Base-by-base conservation (phyloP, 2,329 filamentous ascomycete genomes). In the Passalora sequoiae region DNA sequence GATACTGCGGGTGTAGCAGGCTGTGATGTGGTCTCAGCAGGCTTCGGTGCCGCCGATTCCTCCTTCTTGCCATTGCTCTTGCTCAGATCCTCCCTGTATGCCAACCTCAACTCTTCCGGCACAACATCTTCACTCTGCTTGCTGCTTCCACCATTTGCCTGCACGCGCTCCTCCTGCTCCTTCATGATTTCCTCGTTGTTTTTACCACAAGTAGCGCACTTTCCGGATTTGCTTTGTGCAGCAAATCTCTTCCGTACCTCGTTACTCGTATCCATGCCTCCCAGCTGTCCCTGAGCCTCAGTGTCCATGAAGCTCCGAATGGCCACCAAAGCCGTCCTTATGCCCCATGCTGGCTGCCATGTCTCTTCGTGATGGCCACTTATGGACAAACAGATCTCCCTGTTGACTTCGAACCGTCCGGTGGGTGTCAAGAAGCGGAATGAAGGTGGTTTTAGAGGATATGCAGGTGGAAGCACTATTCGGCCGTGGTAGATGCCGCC, bases 311-410 rank as follows among this genome's bases (percentile, higher is more conserved):
- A 96, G 56, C 80, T 84, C 42, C 92, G 72, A 37, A 97, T 79
- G 4, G 80, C 81, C 4, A 80, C 73, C 44, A 98, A 70, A 12
- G 92, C 91, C 3, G 92, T 97, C 47, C 92, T 77, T 7, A 98
- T 84, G 0, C 92, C 92, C 92, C 92, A 98, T 1, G 92, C 92
- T 0, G 92, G 92, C 74, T 96, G 91, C 92, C 92, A 98, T 12
- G 87, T 94, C 71, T 97, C 92, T 66, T 97, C 92, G 68, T 98
- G 92, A 67, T 96, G 91, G 2, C 89, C 91, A 40, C 81, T 86
- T 59, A 97, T 98, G 59, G 81, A 87, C 12, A 98, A 79, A 63
- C 92, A 98, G 57, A 98, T 97, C 71, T 97, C 91, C 54, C 92
- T 81, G 64, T 98, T 98, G 43, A 89, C 83, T 67, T 97, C 92